These are phyloP conservation scores for Ceriops zippeliana DNA, from an alignment of 345 rosid genomes.

Conservation along the genomic window DNA sequence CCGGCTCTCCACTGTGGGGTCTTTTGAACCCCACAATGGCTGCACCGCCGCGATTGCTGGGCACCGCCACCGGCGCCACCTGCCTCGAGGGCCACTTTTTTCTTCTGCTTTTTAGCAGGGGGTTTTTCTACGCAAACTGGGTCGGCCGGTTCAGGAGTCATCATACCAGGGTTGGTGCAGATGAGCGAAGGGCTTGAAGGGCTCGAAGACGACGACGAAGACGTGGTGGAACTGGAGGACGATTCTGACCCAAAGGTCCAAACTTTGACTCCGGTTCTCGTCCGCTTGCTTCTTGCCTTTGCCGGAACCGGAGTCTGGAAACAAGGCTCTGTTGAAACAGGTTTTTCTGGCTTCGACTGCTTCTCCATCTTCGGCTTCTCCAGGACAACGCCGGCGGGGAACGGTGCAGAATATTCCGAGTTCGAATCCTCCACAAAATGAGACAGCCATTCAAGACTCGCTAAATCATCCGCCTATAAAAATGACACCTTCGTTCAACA, in stretches of 20 bases:
- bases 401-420: constrained; percentile 52
- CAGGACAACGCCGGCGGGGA: constrained; percentile 32
- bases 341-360: constrained; percentile 24
- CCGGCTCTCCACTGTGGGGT: constrained; percentile 98
- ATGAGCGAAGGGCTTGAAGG: constrained; percentile 33
- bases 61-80: constrained; percentile 10
- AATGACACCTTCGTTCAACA: constrained; percentile 2
- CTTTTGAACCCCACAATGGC: constrained; percentile 89
- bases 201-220: constrained; percentile 32
- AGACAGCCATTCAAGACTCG: constrained; percentile 80
- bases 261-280: constrained; percentile 45
- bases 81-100: constrained; percentile 14
- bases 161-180: constrained; percentile 14
- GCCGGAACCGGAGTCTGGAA: constrained; percentile 57
- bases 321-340: constrained; percentile 16
- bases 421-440: constrained; percentile 81
- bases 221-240: constrained; percentile 45
- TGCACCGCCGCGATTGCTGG: constrained; percentile 55
- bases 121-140: constrained; percentile 18
- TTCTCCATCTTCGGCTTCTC: constrained; percentile 27
- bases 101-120: constrained; percentile 38
- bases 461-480: constrained; percentile 66
- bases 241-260: constrained; percentile 64
- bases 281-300: constrained; percentile 80
- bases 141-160: constrained; percentile 19